A percentile compares a stretch with the other conserved stretches of the same genome.
These are phyloP conservation scores for Claviceps pazoutovae DNA, from an alignment of 2,329 filamentous ascomycete genomes.

Conservation along the genomic window DNA sequence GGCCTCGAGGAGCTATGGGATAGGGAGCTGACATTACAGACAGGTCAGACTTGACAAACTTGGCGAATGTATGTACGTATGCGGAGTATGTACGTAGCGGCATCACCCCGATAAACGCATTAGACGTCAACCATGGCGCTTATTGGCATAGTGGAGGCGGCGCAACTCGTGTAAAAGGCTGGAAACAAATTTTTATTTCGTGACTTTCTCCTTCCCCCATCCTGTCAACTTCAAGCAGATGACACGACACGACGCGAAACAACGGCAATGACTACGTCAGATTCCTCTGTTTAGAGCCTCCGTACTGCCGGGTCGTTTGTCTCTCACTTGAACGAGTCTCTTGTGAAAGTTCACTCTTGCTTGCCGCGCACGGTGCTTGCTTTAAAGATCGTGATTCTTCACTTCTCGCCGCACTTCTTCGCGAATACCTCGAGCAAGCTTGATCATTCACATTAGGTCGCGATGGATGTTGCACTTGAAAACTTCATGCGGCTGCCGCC, in stretches of 20 bases:
- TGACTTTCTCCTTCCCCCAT: background rate
- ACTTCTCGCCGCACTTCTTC: background rate
- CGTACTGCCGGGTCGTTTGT: conserved; percentile 14
- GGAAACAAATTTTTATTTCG: background rate
- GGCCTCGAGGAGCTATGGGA: too few species aligned
- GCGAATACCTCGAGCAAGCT: background rate
- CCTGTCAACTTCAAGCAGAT: conserved; percentile 13
- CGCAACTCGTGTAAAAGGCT: background rate
- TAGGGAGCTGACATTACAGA: too few species aligned
- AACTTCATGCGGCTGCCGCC: conserved; percentile 27
- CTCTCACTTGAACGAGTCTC: background rate
- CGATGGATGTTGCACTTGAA: conserved; percentile 19
- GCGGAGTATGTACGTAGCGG: background rate
- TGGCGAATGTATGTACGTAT: too few species aligned
- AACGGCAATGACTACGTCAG: conserved; percentile 17
- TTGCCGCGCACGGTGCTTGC: background rate
- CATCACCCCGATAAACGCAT: conserved; percentile 8
- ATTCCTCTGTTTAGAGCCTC: conserved; percentile 10
- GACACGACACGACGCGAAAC: conserved; percentile 17
- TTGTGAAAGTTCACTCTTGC: background rate
- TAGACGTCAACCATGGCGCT: background rate
- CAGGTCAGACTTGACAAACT: too few species aligned
- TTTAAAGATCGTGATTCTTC: conserved; percentile 8
- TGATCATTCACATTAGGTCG: conserved; percentile 11
- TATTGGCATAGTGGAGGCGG: conserved; percentile 10